Evolutionary conservation across 805 yeast species (phyloP).

Genomic region (Sungouiella blattae): DNA sequence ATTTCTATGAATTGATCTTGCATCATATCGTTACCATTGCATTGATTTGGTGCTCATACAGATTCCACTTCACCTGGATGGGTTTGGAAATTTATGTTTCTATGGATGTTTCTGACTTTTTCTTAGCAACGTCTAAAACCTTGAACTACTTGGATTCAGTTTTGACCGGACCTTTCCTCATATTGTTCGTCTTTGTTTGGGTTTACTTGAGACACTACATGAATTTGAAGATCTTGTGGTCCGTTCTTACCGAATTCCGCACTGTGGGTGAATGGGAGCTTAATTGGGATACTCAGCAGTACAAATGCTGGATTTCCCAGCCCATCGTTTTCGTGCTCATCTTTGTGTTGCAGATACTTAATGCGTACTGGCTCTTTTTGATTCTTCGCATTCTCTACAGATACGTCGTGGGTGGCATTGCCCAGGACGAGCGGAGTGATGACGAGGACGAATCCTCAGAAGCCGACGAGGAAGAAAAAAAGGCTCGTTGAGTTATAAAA

Average conservation of each 20-base stretch:
- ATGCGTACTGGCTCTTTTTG: conserved; percentile 82
- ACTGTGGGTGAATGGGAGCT: conserved; percentile 79
- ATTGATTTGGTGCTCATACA: conserved; percentile 80
- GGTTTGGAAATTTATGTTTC: conserved; percentile 88
- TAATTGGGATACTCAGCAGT: conserved; percentile 87
- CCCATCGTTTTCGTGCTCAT: conserved; percentile 80
- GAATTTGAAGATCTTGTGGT: conserved; percentile 77
- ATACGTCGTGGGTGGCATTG: conserved; percentile 53
- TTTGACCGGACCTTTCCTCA: conserved; percentile 60
- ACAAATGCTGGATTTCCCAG: conserved; percentile 94
- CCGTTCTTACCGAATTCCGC: conserved; percentile 79
- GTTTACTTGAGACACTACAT: conserved; percentile 83
- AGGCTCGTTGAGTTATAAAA: conserved; percentile 8
- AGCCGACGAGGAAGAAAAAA: conserved; percentile 18
- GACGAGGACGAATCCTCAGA: conserved; percentile 75
- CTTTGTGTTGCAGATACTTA: conserved; percentile 78
- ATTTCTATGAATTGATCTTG: conserved; percentile 82
- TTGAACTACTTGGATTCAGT: conserved; percentile 76
- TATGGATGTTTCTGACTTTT: conserved; percentile 94
- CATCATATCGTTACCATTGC: conserved; percentile 92
- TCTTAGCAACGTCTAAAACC: conserved; percentile 80
- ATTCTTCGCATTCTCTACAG: conserved; percentile 77
- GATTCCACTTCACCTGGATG: conserved; percentile 95
- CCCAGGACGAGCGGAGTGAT: conserved; percentile 83
- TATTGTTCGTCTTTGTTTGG: conserved; percentile 73